Conservation (phyloP, 2,329 filamentous ascomycete genomes). For the Fusarium sp. region DNA sequence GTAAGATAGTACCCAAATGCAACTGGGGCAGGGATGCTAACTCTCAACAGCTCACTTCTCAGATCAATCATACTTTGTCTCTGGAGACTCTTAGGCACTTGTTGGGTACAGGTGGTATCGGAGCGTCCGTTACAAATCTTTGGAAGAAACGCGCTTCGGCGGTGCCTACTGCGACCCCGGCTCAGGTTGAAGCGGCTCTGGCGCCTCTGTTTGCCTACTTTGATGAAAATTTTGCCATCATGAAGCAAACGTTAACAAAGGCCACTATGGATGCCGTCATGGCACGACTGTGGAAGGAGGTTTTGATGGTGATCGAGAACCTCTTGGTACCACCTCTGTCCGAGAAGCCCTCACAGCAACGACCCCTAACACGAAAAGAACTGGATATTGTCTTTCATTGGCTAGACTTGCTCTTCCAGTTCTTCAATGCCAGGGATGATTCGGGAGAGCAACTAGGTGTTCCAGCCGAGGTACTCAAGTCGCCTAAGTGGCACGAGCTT, state of each 20-base stretch:
- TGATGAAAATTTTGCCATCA: conserved; percentile 98
- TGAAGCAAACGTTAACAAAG: conserved; percentile 96
- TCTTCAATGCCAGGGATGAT: conserved; percentile 95
- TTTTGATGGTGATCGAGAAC: conserved; percentile 89
- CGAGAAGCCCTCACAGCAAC: conserved; percentile 92
- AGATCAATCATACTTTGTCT: conserved; percentile 92
- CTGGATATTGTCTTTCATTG: conserved; percentile 96
- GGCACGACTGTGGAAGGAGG: conserved; percentile 98
- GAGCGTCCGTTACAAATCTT: conserved; percentile 80
- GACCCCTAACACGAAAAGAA: conserved; percentile 86
- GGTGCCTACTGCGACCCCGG: conserved; percentile 73
- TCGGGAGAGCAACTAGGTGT: conserved; percentile 87
- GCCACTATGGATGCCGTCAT: conserved; percentile 99
- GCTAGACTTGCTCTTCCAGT: conserved; percentile 90
- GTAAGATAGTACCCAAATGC: conserved; percentile 62
- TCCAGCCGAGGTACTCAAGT: conserved; percentile 91
- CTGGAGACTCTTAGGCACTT: conserved; percentile 83
- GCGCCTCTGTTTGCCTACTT: conserved; percentile 93
- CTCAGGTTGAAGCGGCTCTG: conserved; percentile 85
- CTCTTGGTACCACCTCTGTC: conserved; percentile 94
- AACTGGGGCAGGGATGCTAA: conserved; percentile 22
- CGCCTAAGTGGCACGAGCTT: conserved; percentile 97
- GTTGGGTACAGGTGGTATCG: conserved; percentile 77
- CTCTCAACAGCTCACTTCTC: conserved; percentile 80
- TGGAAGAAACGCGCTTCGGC: conserved; percentile 74